A percentile compares a stretch with the other conserved stretches of the same genome.
These are phyloP conservation scores for Gautieria morchelliformis DNA, from an alignment of 768 basidiomycete genomes.

Conservation along the genomic window DNA sequence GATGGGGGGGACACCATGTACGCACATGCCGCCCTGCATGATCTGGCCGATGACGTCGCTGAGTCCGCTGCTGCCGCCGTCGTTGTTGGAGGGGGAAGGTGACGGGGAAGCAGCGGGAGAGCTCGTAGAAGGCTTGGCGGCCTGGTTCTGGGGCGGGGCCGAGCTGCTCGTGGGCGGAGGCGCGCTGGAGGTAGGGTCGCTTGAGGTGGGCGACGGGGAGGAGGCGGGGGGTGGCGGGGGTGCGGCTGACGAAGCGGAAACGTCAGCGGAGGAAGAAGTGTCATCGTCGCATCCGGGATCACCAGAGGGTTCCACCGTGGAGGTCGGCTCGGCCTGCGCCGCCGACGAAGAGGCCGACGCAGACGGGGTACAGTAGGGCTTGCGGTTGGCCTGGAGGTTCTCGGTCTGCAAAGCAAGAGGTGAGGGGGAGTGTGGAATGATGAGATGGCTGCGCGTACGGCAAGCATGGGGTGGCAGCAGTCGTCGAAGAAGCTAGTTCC, in stretches of 20 bases:
- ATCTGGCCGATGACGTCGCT: conserved; percentile 9
- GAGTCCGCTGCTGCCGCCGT: conserved; percentile 9
- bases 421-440: conserved; percentile 2
- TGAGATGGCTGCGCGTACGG: conserved; percentile 20
- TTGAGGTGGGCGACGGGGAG: neutral
- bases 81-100: conserved; percentile 12
- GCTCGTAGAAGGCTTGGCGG: too few relatives aligned
- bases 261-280: conserved; percentile 7
- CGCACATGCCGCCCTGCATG: neutral
- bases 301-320: conserved; percentile 16
- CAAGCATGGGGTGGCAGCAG: conserved; percentile 67
- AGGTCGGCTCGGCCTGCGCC: conserved; percentile 15
- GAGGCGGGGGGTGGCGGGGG: conserved; percentile 11
- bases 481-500: conserved; percentile 41
- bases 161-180: conserved; percentile 10
- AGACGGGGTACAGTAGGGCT: conserved; percentile 43
- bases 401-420: conserved; percentile 31
- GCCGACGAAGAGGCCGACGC: conserved; percentile 10
- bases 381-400: conserved; percentile 36
- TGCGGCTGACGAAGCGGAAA: conserved; percentile 13
- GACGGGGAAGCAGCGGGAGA: too few relatives aligned
- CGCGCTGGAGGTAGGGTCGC: conserved; percentile 10
- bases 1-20: neutral
- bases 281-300: conserved; percentile 26
- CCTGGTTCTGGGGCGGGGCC: too few relatives aligned